Evolutionary conservation across 2,329 filamentous ascomycete genomes (phyloP).

Genomic region (Colletotrichum horii): DNA sequence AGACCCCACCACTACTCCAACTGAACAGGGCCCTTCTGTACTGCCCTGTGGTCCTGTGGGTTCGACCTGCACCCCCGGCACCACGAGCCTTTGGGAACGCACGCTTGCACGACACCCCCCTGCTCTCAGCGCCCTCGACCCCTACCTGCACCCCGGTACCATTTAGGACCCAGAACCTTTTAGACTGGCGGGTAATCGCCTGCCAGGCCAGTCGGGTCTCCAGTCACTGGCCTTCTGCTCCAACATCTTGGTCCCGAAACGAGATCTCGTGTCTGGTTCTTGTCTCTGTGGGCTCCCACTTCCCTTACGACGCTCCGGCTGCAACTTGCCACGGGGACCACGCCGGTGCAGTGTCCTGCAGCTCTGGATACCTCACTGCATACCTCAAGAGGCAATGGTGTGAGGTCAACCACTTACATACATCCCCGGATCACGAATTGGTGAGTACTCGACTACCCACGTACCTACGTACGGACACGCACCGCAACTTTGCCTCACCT

Average conservation of each 20-base stretch:
- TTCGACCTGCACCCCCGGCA: slow-evolving; percentile 19
- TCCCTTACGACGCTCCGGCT: slow-evolving; percentile 18
- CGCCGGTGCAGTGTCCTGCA: slow-evolving; percentile 2
- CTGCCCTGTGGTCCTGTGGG: slow-evolving; percentile 22
- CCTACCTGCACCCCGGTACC: slow-evolving; percentile 17
- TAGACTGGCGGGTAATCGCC: slow-evolving; percentile 22
- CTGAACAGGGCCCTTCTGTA: slow-evolving; percentile 19
- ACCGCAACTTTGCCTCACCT: background rate
- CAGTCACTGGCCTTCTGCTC: slow-evolving; percentile 12
- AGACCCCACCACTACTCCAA: slow-evolving; percentile 23
- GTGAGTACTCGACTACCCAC: background rate
- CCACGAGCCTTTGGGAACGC: slow-evolving; percentile 21
- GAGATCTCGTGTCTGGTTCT: slow-evolving; percentile 22
- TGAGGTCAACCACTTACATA: slow-evolving; percentile 9
- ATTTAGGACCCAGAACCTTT: slow-evolving; percentile 22
- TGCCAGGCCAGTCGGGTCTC: slow-evolving; percentile 18
- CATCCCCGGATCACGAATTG: slow-evolving; percentile 12
- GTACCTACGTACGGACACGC: background rate
- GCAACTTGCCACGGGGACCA: slow-evolving; percentile 19
- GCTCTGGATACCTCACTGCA: background rate
- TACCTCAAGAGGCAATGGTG: slow-evolving; percentile 16
- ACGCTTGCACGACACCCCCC: slow-evolving; percentile 20
- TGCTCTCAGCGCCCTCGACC: slow-evolving; percentile 16
- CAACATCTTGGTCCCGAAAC: slow-evolving; percentile 23
- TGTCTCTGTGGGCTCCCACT: slow-evolving; percentile 19